Evolutionary conservation across 1,139 yeast species (phyloP).

Genomic region (Kurtzmaniella quercitrusa): DNA sequence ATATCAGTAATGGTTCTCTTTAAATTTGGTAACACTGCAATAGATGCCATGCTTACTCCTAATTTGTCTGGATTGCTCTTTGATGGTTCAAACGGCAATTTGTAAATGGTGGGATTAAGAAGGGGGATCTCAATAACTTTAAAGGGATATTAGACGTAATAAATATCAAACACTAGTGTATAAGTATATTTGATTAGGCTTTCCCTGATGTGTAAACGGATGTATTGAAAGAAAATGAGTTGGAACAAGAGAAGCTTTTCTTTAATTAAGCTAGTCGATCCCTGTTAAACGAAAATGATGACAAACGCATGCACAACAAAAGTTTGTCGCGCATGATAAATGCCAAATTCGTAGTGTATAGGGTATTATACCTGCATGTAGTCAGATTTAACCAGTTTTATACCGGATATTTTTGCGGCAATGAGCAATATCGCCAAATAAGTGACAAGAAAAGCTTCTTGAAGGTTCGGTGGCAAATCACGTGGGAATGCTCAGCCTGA

Average conservation of each 20-base stretch:
- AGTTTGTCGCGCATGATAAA: not conserved
- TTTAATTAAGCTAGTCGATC: not conserved
- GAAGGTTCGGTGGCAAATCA: constrained; percentile 10
- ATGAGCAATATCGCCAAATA: not conserved
- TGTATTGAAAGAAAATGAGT: not conserved
- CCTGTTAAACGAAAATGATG: constrained; percentile 2
- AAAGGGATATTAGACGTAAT: not conserved
- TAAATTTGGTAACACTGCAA: constrained; percentile 41
- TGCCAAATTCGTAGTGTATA: not conserved
- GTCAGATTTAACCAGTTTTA: not conserved
- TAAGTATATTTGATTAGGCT: not conserved
- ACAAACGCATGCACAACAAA: not conserved
- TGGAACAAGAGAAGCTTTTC: not conserved
- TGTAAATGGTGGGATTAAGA: not conserved
- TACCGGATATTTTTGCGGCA: not conserved
- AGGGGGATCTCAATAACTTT: not conserved
- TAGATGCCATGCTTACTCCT: constrained; percentile 35
- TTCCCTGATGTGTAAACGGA: not conserved
- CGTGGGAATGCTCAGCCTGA: not conserved
- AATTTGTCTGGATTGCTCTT: not conserved
- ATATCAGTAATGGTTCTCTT: constrained; percentile 56
- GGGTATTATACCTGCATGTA: not conserved
- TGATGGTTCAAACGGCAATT: not conserved
- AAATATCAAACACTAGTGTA: not conserved
- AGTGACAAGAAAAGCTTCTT: constrained; percentile 3